A percentile compares a stretch with the other conserved stretches of the same genome.
These are phyloP conservation scores for Bipolaris zeicola DNA, from an alignment of 2,329 filamentous ascomycete genomes.

Conservation along the genomic window DNA sequence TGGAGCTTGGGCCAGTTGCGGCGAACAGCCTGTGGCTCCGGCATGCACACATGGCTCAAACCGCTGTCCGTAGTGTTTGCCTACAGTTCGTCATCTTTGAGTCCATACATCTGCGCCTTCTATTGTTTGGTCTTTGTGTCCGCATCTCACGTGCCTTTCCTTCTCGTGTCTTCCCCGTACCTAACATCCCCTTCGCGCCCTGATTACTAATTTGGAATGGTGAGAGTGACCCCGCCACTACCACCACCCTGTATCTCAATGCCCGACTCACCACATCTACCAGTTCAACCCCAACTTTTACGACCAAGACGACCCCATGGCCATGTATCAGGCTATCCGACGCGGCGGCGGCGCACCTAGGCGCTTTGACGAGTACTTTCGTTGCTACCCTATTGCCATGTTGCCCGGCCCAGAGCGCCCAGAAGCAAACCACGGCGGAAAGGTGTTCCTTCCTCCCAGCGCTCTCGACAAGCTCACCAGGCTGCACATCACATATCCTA, in stretches of 20 bases:
- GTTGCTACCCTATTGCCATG: constrained; percentile 96
- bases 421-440: constrained; percentile 93
- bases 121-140: constrained; percentile 25
- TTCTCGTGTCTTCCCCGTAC: background rate
- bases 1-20: constrained; percentile 29
- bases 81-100: constrained; percentile 16
- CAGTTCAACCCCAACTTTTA: constrained; percentile 56
- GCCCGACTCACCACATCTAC: constrained; percentile 22
- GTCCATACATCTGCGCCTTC: constrained; percentile 8
- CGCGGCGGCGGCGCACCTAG: constrained; percentile 61
- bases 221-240: constrained; percentile 34
- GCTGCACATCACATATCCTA: constrained; percentile 94
- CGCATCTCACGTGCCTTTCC: background rate
- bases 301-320: constrained; percentile 59
- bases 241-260: constrained; percentile 15
- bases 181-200: background rate
- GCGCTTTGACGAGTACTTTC: constrained; percentile 97
- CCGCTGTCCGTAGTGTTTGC: constrained; percentile 26
- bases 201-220: constrained; percentile 33
- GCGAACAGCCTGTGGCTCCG: constrained; percentile 10
- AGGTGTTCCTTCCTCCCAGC: constrained; percentile 95
- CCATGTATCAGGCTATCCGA: constrained; percentile 61
- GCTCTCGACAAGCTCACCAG: constrained; percentile 96
- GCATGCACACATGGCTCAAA: constrained; percentile 14
- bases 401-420: constrained; percentile 86